A percentile compares a stretch with the other conserved stretches of the same genome.
phyloP scores from a whole-genome alignment of 2,329 filamentous ascomycete species.

The Xylaria hypoxylon region DNA sequence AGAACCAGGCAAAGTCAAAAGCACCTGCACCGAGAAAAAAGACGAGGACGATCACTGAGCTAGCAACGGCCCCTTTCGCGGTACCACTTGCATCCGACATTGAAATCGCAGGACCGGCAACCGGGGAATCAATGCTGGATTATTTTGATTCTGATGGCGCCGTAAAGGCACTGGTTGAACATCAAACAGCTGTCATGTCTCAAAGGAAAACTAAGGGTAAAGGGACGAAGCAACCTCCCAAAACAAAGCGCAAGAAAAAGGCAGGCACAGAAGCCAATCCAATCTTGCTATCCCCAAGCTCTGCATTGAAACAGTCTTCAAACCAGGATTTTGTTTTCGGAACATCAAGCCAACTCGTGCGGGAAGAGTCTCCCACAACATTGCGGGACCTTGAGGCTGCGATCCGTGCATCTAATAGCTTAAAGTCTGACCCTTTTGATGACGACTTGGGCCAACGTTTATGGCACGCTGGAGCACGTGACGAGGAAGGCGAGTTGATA shows the following conservation, averaged over 20 bases:
- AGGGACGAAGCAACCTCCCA: conserved; percentile 52
- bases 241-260: conserved; percentile 54
- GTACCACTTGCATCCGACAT: conserved; percentile 53
- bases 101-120: conserved; percentile 43
- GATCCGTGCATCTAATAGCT: conserved; percentile 68
- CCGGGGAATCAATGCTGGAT: conserved; percentile 57
- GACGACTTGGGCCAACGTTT: conserved; percentile 59
- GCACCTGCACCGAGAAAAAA: conserved; percentile 74
- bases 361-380: conserved; percentile 76
- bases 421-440: conserved; percentile 54
- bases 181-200: conserved; percentile 51
- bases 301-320: conserved; percentile 73
- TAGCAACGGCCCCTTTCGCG: conserved; percentile 78
- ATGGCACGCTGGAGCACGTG: conserved; percentile 78
- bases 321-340: conserved; percentile 85
- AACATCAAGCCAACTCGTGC: conserved; percentile 83
- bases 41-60: conserved; percentile 79
- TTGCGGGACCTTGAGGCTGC: conserved; percentile 72
- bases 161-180: conserved; percentile 51
- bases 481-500: conserved; percentile 72
- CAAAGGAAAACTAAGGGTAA: conserved; percentile 51
- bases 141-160: conserved; percentile 57
- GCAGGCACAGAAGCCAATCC: conserved; percentile 56
- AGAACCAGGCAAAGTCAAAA: conserved; percentile 55
- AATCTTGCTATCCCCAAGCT: conserved; percentile 73